Base-by-base conservation (phyloP, 202 grass and related monocot species). In the Setaria viridis region DNA sequence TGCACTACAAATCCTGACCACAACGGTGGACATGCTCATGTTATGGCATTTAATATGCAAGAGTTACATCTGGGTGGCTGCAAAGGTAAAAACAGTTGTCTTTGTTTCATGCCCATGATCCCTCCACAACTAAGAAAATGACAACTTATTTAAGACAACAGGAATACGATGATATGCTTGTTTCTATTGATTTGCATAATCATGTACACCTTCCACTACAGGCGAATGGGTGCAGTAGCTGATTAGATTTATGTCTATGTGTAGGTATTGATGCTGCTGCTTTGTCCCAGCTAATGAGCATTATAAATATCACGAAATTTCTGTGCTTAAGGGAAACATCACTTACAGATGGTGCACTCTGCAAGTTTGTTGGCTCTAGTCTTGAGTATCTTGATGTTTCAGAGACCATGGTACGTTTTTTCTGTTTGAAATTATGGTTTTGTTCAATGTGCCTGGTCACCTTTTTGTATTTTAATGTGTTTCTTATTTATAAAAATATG, bases 321-420 rank as follows among this genome's bases (percentile, higher is more conserved):
- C 48, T 97, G 57, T 87, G 88, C 67, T 86, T 97, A 85, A 94
- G 86, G 80, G 90, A 87, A 63, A 94, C 94, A 65, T 78, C 81
- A 80, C 76, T 94, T 80, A 86, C 67, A 67, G 82, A 97, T 88
- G 88, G 42, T 14, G 81, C 86, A 62, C 84, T 97, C 53, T 84
- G 25, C 54, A 91, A 88, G 45, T 91, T 94, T 60, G 46, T 72
- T 2, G 88, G 86, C 59, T 91, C 84, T 75, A 91, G 75, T 62
- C 85, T 97, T 10, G 86, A 91, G 86, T 89, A 71, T 78, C 88
- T 97, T 91, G 88, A 97, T 86, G 73, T 97, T 81, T 97, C 92
- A 4, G 94, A 97, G 84, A 97, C 94, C 25, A 13, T 64, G 90
- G 94, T 97, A 89, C 25, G 64, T n/a, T 82, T 77, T 87, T 46